These are phyloP conservation scores for Puccinellia tenuiflora DNA, from an alignment of 176 grass and related monocot genomes.

Conservation along the genomic window DNA sequence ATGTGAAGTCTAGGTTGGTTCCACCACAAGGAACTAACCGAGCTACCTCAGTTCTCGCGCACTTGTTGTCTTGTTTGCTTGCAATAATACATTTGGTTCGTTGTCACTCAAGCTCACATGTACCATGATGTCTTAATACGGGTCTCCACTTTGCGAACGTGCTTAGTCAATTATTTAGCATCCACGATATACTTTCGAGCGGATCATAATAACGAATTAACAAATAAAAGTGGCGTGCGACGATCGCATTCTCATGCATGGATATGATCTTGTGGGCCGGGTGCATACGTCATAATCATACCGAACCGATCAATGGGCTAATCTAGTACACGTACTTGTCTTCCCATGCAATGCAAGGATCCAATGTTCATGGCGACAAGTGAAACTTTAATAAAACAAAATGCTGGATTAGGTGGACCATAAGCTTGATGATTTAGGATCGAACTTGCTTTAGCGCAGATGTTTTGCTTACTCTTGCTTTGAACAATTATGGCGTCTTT, in stretches of 20 bases:
- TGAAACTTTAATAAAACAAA: background rate
- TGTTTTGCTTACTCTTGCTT: background rate
- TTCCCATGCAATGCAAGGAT: slow-evolving; percentile 21
- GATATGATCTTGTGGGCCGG: slow-evolving; percentile 23
- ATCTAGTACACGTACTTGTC: background rate
- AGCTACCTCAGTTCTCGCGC: too few species aligned
- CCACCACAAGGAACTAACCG: too few species aligned
- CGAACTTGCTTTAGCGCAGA: too few species aligned
- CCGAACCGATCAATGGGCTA: background rate
- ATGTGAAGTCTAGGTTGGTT: too few species aligned
- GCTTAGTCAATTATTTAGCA: background rate
- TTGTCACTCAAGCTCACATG: slow-evolving; percentile 2
- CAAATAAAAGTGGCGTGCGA: background rate
- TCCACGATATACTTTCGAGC: background rate
- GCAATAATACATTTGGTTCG: background rate
- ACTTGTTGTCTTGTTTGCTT: background rate
- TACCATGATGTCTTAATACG: slow-evolving; percentile 4
- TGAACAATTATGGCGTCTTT: background rate
- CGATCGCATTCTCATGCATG: background rate
- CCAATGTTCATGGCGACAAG: slow-evolving; percentile 3
- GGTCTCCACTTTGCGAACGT: slow-evolving; percentile 2
- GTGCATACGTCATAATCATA: slow-evolving; percentile 18
- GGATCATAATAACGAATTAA: background rate
- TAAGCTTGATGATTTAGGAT: background rate
- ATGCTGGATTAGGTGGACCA: background rate